These are phyloP conservation scores for Zygoascus tannicola DNA, from an alignment of 805 yeast species.

Conservation along the genomic window DNA sequence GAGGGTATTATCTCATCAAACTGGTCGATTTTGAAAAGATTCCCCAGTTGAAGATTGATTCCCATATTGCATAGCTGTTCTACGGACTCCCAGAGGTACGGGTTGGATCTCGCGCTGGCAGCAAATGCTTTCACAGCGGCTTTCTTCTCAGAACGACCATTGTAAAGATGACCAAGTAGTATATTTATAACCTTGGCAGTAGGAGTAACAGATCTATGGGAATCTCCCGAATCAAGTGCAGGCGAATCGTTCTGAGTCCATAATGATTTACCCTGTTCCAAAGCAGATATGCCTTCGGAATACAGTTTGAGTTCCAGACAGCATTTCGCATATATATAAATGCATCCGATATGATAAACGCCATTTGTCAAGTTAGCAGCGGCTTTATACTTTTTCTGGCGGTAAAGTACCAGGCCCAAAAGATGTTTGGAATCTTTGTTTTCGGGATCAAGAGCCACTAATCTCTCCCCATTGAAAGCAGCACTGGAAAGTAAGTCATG, in stretches of 20 bases:
- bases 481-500: conserved; percentile 65
- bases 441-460: conserved; percentile 51
- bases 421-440: conserved; percentile 57
- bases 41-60: conserved; percentile 51
- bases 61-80: conserved; percentile 67
- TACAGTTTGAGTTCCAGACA: conserved; percentile 47
- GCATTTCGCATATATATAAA: conserved; percentile 63
- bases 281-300: conserved; percentile 52
- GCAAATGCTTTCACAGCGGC: conserved; percentile 61
- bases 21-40: conserved; percentile 20
- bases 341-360: conserved; percentile 60
- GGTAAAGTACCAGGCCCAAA: conserved; percentile 57
- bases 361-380: conserved; percentile 44
- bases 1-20: conserved; percentile 5
- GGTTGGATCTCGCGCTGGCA: conserved; percentile 62
- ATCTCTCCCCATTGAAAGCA: conserved; percentile 75
- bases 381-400: conserved; percentile 49
- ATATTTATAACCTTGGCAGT: conserved; percentile 62
- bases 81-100: conserved; percentile 79
- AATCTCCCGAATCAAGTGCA: neutral
- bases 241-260: conserved; percentile 5
- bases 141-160: conserved; percentile 47
- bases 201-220: conserved; percentile 35
- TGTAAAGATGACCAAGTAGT: conserved; percentile 61
- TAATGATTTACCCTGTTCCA: conserved; percentile 23